Base-by-base conservation (phyloP, 805 yeast genomes). In the Monosporozyma aerobia region DNA sequence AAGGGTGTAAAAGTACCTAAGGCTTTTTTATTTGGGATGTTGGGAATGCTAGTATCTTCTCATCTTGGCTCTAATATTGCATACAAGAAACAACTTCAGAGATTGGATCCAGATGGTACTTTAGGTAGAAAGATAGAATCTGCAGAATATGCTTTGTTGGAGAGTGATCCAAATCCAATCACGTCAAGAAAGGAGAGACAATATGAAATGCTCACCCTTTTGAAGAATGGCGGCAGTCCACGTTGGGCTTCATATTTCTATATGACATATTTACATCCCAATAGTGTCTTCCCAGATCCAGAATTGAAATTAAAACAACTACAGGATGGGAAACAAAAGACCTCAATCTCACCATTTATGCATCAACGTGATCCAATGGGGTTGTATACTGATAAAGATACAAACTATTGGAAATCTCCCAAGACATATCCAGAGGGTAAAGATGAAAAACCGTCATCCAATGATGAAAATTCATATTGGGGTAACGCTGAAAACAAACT, bases 241-340 rank as follows among this genome's bases (percentile, higher is more conserved):
- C 68, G 63, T 60, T 79, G 82, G 81, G 69, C 77, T 43, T 59
- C 73, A 25, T 84, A 84, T 63, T 83, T 77, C 63, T 69, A 72
- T 48, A 65, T 73, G 54, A 76, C 86, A 0, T 69, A 74, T 40
- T 71, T 72, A 16, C 77, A 83, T 57, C 81, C 83, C 0, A 73
- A 72, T 22, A 72, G 73, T 48, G 70, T 77, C 40, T 66, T 83
- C 57, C 77, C 77, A 51, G 84, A 83, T 59, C 90, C 90, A 5
- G 68, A 75, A 59, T 59, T 61, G 0, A 58, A 67, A 56, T 63
- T 73, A 35, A 64, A 69, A 11, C 69, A 62, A 44, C 37, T 65
- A 52, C 52, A 39, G 19, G 25, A 19, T 8, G 43, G 43, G 44
- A 62, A 62, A 49, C 53, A 55, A 2, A 57, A 52, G 46, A 9